phyloP scores from a whole-genome alignment of 257 asterid genomes.

The Nicotiana tabacum region DNA sequence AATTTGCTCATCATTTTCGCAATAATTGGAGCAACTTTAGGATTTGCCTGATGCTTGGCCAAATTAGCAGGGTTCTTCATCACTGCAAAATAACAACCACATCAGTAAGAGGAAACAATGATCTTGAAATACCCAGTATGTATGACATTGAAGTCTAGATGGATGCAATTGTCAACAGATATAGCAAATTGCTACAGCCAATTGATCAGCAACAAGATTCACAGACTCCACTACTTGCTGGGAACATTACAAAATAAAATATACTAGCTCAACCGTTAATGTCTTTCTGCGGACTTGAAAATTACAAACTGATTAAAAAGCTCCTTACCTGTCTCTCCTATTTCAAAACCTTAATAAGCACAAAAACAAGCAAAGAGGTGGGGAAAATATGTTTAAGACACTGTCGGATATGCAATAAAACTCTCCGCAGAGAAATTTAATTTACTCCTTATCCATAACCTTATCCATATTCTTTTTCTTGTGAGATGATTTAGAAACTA shows the following conservation, averaged over 20 bases:
- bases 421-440: not conserved
- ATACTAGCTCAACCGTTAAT: not conserved
- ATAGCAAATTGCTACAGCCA: not conserved
- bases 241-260: not conserved
- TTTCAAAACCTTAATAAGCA: not conserved
- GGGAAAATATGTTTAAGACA: not conserved
- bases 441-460: not conserved
- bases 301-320: not conserved
- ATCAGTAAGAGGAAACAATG: not conserved
- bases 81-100: conserved; percentile 35
- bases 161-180: not conserved
- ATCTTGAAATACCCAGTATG: not conserved
- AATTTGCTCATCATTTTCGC: conserved; percentile 82
- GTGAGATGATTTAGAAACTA: too few species aligned
- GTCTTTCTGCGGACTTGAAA: not conserved
- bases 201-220: not conserved
- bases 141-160: not conserved
- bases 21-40: conserved; percentile 85
- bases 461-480: not conserved
- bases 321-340: not conserved
- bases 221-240: not conserved
- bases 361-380: not conserved
- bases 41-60: conserved; percentile 86
- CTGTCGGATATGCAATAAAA: not conserved
- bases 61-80: conserved; percentile 95